phyloP scores from a whole-genome alignment of 2,329 filamentous ascomycete species.

The Ilyonectria robusta region DNA sequence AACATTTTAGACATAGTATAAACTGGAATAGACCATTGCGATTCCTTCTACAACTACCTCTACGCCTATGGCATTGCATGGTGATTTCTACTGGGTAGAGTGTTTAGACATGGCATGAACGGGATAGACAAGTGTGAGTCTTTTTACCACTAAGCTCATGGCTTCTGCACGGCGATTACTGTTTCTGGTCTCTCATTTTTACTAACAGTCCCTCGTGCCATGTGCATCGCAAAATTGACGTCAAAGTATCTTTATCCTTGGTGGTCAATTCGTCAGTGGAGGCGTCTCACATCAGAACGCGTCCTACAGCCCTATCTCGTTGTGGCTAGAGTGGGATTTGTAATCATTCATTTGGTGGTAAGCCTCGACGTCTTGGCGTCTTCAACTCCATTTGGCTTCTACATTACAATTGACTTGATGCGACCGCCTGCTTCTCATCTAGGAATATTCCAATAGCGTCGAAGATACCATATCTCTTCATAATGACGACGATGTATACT shows the following conservation, averaged over 20 bases:
- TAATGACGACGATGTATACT: constrained; percentile 13
- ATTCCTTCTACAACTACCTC: neutral
- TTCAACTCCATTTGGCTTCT: neutral
- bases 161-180: too few relatives aligned
- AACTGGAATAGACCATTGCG: neutral
- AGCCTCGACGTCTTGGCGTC: neutral
- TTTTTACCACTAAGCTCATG: neutral
- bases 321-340: neutral
- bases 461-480: neutral
- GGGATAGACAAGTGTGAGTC: neutral
- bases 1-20: neutral
- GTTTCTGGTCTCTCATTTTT: too few relatives aligned
- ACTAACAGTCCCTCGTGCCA: neutral
- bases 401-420: neutral
- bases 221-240: neutral
- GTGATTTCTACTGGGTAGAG: neutral
- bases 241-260: neutral
- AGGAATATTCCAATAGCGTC: neutral
- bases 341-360: neutral
- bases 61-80: too few relatives aligned
- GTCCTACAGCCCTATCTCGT: too few relatives aligned
- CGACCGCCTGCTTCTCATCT: neutral
- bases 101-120: neutral
- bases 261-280: neutral
- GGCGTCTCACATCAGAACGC: neutral